Percentiles rank a stretch among this genome's conserved stretches.
Evolutionary conservation across 1,284 basidiomycete genomes (phyloP).

Genomic region (Apiotrichum brassicae): DNA sequence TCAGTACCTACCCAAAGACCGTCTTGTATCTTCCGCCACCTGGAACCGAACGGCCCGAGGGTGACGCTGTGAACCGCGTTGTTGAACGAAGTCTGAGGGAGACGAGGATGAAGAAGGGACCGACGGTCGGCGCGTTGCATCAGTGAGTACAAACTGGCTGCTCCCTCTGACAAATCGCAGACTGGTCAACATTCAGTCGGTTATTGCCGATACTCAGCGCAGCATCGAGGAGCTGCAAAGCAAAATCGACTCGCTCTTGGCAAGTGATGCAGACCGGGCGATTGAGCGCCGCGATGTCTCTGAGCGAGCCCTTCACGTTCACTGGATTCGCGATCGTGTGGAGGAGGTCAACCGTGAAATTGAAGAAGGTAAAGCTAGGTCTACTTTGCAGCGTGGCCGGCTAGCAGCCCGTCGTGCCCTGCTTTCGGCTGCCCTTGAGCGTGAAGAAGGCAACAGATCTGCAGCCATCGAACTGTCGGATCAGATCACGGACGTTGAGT

Average conservation of each 20-base stretch:
- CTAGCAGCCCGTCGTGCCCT: conserved; percentile 24
- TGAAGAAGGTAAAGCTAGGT: conserved; percentile 26
- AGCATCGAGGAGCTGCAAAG: conserved; percentile 55
- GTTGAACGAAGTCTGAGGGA: conserved; percentile 43
- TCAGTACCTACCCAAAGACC: conserved; percentile 21
- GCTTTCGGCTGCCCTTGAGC: conserved; percentile 24
- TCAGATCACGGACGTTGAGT: conserved; percentile 27
- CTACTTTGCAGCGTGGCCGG: conserved; percentile 19
- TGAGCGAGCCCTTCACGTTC: conserved; percentile 28
- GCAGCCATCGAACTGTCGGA: conserved; percentile 17
- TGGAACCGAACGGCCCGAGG: neutral
- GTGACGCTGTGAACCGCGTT: conserved; percentile 13
- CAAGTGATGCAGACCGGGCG: conserved; percentile 48
- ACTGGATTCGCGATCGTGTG: conserved; percentile 25
- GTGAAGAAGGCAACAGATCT: conserved; percentile 21
- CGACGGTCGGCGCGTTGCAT: conserved; percentile 37
- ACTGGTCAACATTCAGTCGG: conserved; percentile 62
- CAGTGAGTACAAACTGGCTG: conserved; percentile 26
- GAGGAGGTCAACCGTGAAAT: conserved; percentile 23
- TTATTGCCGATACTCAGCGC: conserved; percentile 60
- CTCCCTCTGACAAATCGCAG: conserved; percentile 48
- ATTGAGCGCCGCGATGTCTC: conserved; percentile 53
- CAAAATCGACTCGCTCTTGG: conserved; percentile 55
- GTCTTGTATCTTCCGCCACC: conserved; percentile 24
- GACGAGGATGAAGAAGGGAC: conserved; percentile 44